phyloP scores from a whole-genome alignment of 2,329 filamentous ascomycete genomes.

The Aulographum hederae region DNA sequence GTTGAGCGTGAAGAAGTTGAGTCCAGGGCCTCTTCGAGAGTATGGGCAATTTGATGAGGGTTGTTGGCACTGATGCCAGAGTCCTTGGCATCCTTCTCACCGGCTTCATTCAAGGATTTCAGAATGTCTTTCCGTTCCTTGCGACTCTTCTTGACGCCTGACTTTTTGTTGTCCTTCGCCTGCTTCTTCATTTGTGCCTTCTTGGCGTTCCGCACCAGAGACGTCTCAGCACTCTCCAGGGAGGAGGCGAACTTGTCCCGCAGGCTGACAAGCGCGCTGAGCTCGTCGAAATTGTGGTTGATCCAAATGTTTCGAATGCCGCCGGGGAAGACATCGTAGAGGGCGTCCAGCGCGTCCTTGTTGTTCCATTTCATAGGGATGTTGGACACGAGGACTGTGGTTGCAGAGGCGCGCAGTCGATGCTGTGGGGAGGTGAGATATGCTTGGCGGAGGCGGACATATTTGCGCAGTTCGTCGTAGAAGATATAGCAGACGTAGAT shows the following conservation, averaged over 20 bases:
- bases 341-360: conserved; percentile 57
- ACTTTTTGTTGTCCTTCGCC: conserved; percentile 45
- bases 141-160: conserved; percentile 35
- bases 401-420: conserved; percentile 79
- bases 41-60: conserved; percentile 35
- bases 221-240: conserved; percentile 70
- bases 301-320: conserved; percentile 94
- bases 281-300: conserved; percentile 69
- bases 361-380: conserved; percentile 86
- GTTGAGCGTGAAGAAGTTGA: conserved; percentile 8
- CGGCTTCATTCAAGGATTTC: conserved; percentile 29
- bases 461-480: conserved; percentile 70
- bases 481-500: conserved; percentile 75
- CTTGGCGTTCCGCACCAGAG: conserved; percentile 63
- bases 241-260: conserved; percentile 51
- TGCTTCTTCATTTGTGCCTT: conserved; percentile 56
- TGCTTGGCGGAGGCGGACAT: conserved; percentile 84
- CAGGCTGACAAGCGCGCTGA: conserved; percentile 67
- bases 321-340: conserved; percentile 93
- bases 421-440: conserved; percentile 91
- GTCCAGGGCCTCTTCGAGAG: conserved; percentile 24
- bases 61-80: conserved; percentile 37
- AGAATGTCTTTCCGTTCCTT: conserved; percentile 33
- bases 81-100: conserved; percentile 31
- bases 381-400: conserved; percentile 79